Evolutionary conservation across 345 rosid genomes (phyloP), one percentile per base, ranked within the genome.

Genomic region (Excoecaria cochinchinensis): DNA sequence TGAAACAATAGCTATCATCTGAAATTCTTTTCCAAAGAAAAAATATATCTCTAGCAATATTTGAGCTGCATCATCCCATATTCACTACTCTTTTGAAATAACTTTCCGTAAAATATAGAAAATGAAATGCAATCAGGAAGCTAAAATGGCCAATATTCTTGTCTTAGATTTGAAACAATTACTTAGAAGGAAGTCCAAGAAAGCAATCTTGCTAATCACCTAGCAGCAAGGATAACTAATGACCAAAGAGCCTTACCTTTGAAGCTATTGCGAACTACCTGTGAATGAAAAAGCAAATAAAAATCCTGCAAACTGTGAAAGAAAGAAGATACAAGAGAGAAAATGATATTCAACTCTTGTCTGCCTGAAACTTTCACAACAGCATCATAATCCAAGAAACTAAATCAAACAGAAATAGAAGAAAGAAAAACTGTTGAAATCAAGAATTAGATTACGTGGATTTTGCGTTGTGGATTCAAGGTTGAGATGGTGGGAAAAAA

Each of bases 261-360:
- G 50, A 68, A 71, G 57, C 74, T 67, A 53, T 77, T 60, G 58
- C 75, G 69, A 36, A 55, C 40, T 40, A 76, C 77, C 80, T 80
- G 83, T 60, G 73, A 72, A 64, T 65, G 38, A 63, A 71, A 75
- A 65, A 61, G 50, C 59, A 36, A 15, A 21, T 68, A 24, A 66
- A 66, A 52, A 52, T 75, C 42, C 31, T 24, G 53, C 56, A 73
- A 79, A 47, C 59, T 74, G 65, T 39, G 40, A 24, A 17, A 19
- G 51, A 48, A 40, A 72, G 38, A 50, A 42, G 31, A 58, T 12
- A 57, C 11, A n/a, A 8, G 42, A 36, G 31, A 42, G 47, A 39
- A 31, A 57, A 65, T 50, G 48, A 40, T 39, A 55, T 42, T 31
- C 46, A 47, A 55, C 39, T 57, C 8, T 5, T 65, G 51, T 65